Percentiles rank a stretch among this genome's conserved stretches.
Evolutionary conservation across 179 eudicot species (phyloP).

Genomic region (Spergularia azorica): DNA sequence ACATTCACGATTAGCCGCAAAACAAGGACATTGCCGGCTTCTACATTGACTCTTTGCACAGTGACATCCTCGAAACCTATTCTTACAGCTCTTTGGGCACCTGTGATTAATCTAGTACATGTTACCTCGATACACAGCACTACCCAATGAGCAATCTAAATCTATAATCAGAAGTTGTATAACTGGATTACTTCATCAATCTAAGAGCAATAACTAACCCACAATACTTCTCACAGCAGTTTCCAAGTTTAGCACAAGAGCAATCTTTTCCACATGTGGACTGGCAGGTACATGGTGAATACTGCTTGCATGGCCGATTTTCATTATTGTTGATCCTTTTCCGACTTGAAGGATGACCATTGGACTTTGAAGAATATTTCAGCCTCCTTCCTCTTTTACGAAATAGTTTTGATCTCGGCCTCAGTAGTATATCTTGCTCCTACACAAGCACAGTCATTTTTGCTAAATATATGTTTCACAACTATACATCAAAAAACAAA

Average conservation of each 20-base stretch:
- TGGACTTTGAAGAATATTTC: conserved; percentile 81
- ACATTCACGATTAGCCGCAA: conserved; percentile 97
- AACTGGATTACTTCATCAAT: conserved; percentile 6
- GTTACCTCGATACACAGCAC: not conserved
- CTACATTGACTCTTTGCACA: conserved; percentile 99
- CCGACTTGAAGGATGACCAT: conserved; percentile 84
- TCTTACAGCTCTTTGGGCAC: conserved; percentile 94
- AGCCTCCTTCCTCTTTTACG: conserved; percentile 89
- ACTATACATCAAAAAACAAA: not conserved
- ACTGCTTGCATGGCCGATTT: conserved; percentile 58
- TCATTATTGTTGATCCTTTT: conserved; percentile 72
- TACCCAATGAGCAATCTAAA: not conserved
- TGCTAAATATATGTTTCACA: not conserved
- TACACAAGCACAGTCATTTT: conserved; percentile 22
- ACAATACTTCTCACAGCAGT: conserved; percentile 95
- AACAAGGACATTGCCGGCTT: conserved; percentile 98
- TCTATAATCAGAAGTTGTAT: not conserved
- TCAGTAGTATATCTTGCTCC: conserved; percentile 50
- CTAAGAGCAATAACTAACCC: conserved; percentile 53
- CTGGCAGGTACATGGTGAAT: conserved; percentile 80
- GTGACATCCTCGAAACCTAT: conserved; percentile 94
- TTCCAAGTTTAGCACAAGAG: conserved; percentile 71
- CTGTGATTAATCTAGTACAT: conserved; percentile 37
- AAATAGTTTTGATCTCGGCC: conserved; percentile 56
- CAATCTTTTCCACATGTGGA: conserved; percentile 85